Evolutionary conservation across 73 alveolate genomes (phyloP).

Genomic region (Uronychia setigera): DNA sequence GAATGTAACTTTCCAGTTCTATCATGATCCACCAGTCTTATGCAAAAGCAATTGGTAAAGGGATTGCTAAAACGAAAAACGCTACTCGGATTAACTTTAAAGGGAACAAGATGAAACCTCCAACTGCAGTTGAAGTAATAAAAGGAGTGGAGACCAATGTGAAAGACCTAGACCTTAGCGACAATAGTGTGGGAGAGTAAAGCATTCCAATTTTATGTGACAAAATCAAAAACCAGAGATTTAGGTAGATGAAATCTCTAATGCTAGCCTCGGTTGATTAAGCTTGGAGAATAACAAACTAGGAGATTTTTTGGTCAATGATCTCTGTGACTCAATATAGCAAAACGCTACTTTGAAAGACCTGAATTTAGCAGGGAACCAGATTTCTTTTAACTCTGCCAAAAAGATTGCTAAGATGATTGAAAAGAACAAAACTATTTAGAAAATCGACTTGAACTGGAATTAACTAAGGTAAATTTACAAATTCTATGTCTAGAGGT

Average conservation of each 20-base stretch:
- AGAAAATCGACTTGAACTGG: conserved; percentile 11
- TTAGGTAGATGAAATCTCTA: background rate
- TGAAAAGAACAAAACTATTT: background rate
- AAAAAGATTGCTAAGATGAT: background rate
- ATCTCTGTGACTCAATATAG: background rate
- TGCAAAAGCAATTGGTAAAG: conserved; percentile 42
- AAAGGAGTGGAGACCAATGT: conserved; percentile 12
- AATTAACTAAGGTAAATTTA: conserved; percentile 25
- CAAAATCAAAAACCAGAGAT: background rate
- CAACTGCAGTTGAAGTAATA: conserved; percentile 22
- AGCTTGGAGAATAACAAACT: conserved; percentile 33
- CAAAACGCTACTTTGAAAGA: background rate
- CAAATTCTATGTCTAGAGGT: background rate
- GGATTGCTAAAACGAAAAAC: background rate
- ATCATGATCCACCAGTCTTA: conserved; percentile 5
- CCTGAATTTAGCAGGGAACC: background rate
- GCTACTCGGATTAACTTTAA: conserved; percentile 17
- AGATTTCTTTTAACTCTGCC: background rate
- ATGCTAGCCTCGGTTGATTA: conserved; percentile 8
- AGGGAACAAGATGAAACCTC: conserved; percentile 13
- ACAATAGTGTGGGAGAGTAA: conserved; percentile 17
- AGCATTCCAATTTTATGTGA: conserved; percentile 3
- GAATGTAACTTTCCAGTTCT: background rate
- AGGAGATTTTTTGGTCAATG: conserved; percentile 10
- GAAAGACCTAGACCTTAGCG: conserved; percentile 31